Base-by-base conservation (phyloP, 2,329 filamentous ascomycete genomes). In the Nigrospora sphaerica region DNA sequence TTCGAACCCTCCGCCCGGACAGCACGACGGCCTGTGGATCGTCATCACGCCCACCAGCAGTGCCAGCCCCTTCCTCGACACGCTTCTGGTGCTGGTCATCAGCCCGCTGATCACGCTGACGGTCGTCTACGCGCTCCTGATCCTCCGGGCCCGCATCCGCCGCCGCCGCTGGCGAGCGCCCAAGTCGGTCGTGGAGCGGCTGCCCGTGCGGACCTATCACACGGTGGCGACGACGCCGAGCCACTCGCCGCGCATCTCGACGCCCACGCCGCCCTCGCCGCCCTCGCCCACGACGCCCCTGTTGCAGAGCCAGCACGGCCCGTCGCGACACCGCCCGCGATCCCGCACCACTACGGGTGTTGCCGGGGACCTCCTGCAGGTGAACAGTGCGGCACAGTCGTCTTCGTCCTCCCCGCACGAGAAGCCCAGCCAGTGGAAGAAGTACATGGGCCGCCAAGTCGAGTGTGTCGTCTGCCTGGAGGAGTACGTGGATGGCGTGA, bases 381-480 rank as follows among this genome's bases (percentile, higher is more conserved):
- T 68, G 12, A 71, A 70, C 45, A 62, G 73, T 2, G 66, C 67
- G 3, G 55, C 73, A 13, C 62, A 70, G 11, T 57, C 67, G 1
- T 61, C 69, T 1, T 57, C 57, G 16, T 58, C 68, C 6, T 52
- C 63, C 12, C 58, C 64, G 47, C 72, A 69, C 19, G 77, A 81
- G 55, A 81, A 80, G 55, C 67, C 75, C 9, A 75, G 71, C 47
- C 69, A 83, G 54, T 83, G 80, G 80, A 81, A 75, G 57, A 83
- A 82, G 61, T 81, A 81, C 51, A 83, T 81, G 79, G 76, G 78
- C 6, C 70, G 77, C 36, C 81, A 85, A 62, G 81, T 89, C 10
- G 93, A 98, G 65, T 98, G 93, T 62, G 92, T 96, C 12, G 92
- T 98, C 2, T 98, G 93, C 58, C 71, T 98, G 32, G 93, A 98